Conservation (phyloP, 495 filamentous ascomycete species). For the Penicillium lagena region DNA sequence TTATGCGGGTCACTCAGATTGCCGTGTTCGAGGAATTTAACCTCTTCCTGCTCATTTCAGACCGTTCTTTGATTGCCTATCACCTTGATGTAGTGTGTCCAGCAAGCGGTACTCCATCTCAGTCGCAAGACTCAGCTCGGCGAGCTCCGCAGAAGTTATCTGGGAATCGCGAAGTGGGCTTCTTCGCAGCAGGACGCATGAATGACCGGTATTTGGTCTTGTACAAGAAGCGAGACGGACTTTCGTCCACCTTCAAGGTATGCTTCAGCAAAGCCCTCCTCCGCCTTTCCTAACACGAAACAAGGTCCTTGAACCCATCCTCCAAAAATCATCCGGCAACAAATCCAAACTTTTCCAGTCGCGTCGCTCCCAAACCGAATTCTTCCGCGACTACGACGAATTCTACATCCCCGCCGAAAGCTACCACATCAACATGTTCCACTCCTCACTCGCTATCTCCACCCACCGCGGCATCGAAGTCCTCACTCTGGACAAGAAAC, state of each 20-base stretch:
- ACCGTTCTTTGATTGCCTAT: constrained; percentile 88
- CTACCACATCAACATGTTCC: constrained; percentile 92
- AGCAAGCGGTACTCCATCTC: constrained; percentile 51
- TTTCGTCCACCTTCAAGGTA: constrained; percentile 87
- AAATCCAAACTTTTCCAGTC: constrained; percentile 63
- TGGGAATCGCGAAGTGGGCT: constrained; percentile 80
- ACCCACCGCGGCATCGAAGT: constrained; percentile 94
- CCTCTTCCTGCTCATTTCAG: constrained; percentile 81
- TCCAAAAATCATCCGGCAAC: constrained; percentile 59
- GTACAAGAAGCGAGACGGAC: constrained; percentile 91
- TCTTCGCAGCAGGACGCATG: constrained; percentile 93
- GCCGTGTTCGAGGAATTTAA: constrained; percentile 94
- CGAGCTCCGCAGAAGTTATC: constrained; percentile 88
- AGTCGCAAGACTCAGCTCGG: constrained; percentile 55
- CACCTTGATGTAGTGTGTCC: constrained; percentile 88
- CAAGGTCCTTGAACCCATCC: constrained; percentile 83
- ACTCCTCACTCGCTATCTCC: constrained; percentile 82
- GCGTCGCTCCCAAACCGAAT: constrained; percentile 72
- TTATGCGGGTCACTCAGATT: constrained; percentile 78
- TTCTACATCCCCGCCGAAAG: constrained; percentile 99
- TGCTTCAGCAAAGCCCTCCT: not conserved
- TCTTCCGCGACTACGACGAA: constrained; percentile 96
- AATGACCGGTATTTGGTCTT: constrained; percentile 92
- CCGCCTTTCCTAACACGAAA: not conserved
- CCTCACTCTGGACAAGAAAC: constrained; percentile 93